Base-by-base conservation (phyloP, 1,284 basidiomycete genomes). In the Boletus mariae region DNA sequence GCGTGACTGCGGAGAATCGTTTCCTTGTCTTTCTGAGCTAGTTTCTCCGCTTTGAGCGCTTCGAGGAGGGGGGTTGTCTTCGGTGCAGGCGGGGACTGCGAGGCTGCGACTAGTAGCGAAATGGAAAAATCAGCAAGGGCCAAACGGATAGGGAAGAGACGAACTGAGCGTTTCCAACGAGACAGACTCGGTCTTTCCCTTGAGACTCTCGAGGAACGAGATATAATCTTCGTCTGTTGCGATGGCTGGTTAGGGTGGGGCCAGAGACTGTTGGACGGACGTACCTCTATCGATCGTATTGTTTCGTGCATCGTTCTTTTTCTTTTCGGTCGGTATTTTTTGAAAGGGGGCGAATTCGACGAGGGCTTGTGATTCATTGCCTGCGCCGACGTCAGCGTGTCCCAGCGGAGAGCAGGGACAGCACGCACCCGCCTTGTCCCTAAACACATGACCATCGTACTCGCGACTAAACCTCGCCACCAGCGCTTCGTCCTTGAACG, bases 311-410 rank as follows among this genome's bases (percentile, higher is more conserved):
- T 80, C 76, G 0, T 68, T 65, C 69, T 92, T 94, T 69, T 80
- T 83, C 70, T 86, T 86, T 57, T 87, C 85, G 0, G 78, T 67
- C 0, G 92, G 89, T 3, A 88, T 73, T 70, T 93, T 97, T 69
- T 95, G 94, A 58, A 87, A 92, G 0, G 94, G 94, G 0, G 96
- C 91, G 65, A 91, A 98, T 71, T 99, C 96, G 3, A 99, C 94
- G 1, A 97, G 78, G 1, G 92, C 93, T 52, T 87, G 80, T 3
- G 83, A 91, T 65, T 96, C 92, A 62, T 87, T 88, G 10, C 95
- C 94, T 95, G 29, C 20, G 20, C 10, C 38, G 20, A 23, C 10
- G 38, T 40, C 17, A 40, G 20, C 20, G 2, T 2, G 38, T 23
- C 20, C 20, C 17, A 13, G 4, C 13, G 23, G 4, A 8, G n/a